Conservation (phyloP, 2,329 filamentous ascomycete species). For the Blastomyces silverae region DNA sequence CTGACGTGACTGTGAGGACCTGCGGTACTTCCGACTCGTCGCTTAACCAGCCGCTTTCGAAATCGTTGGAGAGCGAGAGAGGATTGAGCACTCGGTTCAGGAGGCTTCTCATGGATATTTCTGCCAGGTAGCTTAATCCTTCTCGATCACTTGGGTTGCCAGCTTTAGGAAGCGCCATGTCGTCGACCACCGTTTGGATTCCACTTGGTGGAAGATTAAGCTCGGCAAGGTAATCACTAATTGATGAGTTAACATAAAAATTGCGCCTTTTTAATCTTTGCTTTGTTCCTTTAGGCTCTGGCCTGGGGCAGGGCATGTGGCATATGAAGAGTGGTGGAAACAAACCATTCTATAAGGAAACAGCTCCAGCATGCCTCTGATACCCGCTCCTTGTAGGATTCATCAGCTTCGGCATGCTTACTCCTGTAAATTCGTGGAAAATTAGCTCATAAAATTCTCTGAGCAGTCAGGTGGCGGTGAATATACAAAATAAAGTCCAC, state of each 20-base stretch:
- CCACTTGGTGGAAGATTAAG: slow-evolving; percentile 32
- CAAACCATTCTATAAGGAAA: slow-evolving; percentile 29
- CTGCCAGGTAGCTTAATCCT: slow-evolving; percentile 28
- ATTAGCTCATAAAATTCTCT: not conserved
- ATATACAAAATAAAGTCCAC: not conserved
- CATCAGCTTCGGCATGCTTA: slow-evolving; percentile 20
- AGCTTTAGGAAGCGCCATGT: slow-evolving; percentile 28
- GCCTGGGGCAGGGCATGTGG: not conserved
- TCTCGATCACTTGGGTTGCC: slow-evolving; percentile 24
- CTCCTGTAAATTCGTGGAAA: slow-evolving; percentile 13
- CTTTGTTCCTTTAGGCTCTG: not conserved
- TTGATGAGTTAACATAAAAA: not conserved
- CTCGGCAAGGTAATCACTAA: slow-evolving; percentile 30
- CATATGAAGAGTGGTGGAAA: not conserved
- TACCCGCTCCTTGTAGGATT: slow-evolving; percentile 20
- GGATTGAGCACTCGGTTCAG: slow-evolving; percentile 34
- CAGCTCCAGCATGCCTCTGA: slow-evolving; percentile 31
- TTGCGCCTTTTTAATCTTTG: not conserved
- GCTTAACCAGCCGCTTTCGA: slow-evolving; percentile 24
- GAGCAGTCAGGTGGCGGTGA: not conserved
- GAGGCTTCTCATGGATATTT: slow-evolving; percentile 31
- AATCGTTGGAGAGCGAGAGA: slow-evolving; percentile 28
- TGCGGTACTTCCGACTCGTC: slow-evolving; percentile 20
- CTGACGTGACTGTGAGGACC: slow-evolving; percentile 16
- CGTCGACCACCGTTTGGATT: slow-evolving; percentile 30